A percentile compares a stretch with the other conserved stretches of the same genome.
Conservation (phyloP, 1,284 basidiomycete genomes). For the Macrocybe sp. region DNA sequence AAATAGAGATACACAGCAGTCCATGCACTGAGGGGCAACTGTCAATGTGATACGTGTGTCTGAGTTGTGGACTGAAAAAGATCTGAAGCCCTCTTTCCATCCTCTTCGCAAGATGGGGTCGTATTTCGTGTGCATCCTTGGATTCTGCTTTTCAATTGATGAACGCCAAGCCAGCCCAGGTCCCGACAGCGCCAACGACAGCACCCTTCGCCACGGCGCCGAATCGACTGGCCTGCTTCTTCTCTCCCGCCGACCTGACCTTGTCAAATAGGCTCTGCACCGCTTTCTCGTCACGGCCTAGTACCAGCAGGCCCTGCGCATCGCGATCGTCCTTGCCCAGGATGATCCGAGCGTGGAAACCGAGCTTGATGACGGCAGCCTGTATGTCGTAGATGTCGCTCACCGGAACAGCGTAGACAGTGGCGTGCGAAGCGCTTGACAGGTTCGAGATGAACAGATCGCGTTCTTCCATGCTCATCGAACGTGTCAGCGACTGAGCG, state of each 20-base stretch:
- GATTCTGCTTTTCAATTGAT: too few relatives aligned
- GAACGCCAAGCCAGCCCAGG: conserved; percentile 38
- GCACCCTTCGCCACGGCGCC: conserved; percentile 34
- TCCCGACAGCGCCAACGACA: conserved; percentile 37
- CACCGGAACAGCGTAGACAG: conserved; percentile 39
- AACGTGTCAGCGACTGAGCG: conserved; percentile 31
- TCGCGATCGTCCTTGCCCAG: conserved; percentile 28
- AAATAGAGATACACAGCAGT: background rate
- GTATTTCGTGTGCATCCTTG: too few relatives aligned
- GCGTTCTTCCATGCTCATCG: conserved; percentile 50
- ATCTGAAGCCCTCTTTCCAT: too few relatives aligned
- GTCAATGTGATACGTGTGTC: too few relatives aligned
- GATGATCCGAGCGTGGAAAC: conserved; percentile 37
- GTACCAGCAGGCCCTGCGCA: conserved; percentile 40
- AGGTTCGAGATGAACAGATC: conserved; percentile 43
- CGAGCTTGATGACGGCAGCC: conserved; percentile 34
- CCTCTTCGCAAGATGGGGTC: too few relatives aligned
- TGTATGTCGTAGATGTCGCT: conserved; percentile 35
- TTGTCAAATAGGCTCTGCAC: conserved; percentile 32
- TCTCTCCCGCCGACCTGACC: conserved; percentile 27
- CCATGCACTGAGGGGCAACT: too few relatives aligned
- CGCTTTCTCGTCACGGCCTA: conserved; percentile 38
- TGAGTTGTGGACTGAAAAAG: too few relatives aligned
- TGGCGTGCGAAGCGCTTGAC: conserved; percentile 35
- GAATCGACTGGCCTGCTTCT: conserved; percentile 20